Conservation (phyloP, 176 grass and related monocot species). For the Oryza longistaminata region DNA sequence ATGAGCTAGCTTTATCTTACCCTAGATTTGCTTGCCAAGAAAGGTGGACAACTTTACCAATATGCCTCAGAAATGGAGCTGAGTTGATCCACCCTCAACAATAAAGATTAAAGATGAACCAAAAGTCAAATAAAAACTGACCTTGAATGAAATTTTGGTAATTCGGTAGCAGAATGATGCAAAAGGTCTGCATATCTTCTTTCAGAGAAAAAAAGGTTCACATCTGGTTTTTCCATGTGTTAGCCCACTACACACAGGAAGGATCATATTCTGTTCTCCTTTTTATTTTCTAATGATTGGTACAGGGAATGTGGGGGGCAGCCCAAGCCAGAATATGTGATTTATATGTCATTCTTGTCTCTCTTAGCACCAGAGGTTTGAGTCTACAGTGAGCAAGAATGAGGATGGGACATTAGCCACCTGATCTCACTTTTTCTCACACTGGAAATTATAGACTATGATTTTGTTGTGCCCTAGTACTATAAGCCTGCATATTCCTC, state of each 20-base stretch:
- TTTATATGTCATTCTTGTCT: constrained; percentile 40
- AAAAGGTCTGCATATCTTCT: constrained; percentile 6
- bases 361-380: constrained; percentile 36
- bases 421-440: constrained; percentile 34
- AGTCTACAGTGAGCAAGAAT: constrained; percentile 22
- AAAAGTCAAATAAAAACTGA: constrained; percentile 38
- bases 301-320: constrained; percentile 36
- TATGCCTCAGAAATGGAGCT: constrained; percentile 30
- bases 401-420: constrained; percentile 24
- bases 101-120: constrained; percentile 42
- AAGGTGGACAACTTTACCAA: constrained; percentile 53
- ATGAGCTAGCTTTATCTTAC: constrained; percentile 35
- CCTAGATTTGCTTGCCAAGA: constrained; percentile 46
- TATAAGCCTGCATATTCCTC: constrained; percentile 41
- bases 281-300: constrained; percentile 61
- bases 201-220: constrained; percentile 11
- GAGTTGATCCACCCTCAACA: constrained; percentile 27
- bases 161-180: constrained; percentile 33
- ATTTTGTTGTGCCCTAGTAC: constrained; percentile 31
- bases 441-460: constrained; percentile 24
- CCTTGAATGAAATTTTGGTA: constrained; percentile 18
- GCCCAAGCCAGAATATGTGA: constrained; percentile 49
- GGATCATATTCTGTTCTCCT: constrained; percentile 56
- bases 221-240: constrained; percentile 21
- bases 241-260: constrained; percentile 42